Conservation (phyloP, 2,329 filamentous ascomycete species). For the Aspergillus costaricaensis region DNA sequence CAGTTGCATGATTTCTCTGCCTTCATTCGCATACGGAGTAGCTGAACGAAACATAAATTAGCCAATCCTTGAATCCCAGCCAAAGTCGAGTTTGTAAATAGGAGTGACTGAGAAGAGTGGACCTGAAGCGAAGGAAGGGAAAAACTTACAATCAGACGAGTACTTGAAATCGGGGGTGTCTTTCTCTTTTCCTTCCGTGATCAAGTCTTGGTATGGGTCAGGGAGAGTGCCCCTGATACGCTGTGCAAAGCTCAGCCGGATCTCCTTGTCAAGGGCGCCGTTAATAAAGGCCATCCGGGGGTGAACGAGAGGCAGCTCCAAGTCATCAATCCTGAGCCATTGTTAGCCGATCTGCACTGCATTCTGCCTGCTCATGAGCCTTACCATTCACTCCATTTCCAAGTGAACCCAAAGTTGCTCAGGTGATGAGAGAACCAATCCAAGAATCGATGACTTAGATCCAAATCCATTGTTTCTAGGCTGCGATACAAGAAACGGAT, state of each 20-base stretch:
- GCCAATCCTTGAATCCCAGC: slow-evolving; percentile 12
- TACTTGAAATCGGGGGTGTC: slow-evolving; percentile 98
- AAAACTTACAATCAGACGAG: slow-evolving; percentile 65
- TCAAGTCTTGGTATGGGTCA: slow-evolving; percentile 75
- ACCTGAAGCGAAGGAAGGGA: not conserved
- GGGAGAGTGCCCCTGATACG: slow-evolving; percentile 93
- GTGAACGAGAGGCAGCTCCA: slow-evolving; percentile 72
- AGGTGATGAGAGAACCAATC: slow-evolving; percentile 98
- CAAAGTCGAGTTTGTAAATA: not conserved
- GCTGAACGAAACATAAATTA: slow-evolving; percentile 47
- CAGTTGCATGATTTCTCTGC: slow-evolving; percentile 75
- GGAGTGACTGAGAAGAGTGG: not conserved
- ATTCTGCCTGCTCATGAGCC: slow-evolving; percentile 23
- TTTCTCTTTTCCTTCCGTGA: slow-evolving; percentile 85
- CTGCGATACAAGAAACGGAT: slow-evolving; percentile 90
- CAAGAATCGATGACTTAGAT: slow-evolving; percentile 82
- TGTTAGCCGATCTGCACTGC: slow-evolving; percentile 19
- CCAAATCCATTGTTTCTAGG: slow-evolving; percentile 78
- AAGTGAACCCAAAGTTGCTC: slow-evolving; percentile 98
- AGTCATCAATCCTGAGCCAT: slow-evolving; percentile 68
- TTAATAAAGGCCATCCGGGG: slow-evolving; percentile 92
- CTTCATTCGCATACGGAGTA: slow-evolving; percentile 79
- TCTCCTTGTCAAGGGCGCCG: slow-evolving; percentile 92
- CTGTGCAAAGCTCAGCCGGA: slow-evolving; percentile 92
- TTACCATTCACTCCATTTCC: slow-evolving; percentile 98